Evolutionary conservation across 371 early-diverging fungal species (phyloP), one percentile per base, ranked within the genome.

Genomic region (Rhizopus microsporus): DNA sequence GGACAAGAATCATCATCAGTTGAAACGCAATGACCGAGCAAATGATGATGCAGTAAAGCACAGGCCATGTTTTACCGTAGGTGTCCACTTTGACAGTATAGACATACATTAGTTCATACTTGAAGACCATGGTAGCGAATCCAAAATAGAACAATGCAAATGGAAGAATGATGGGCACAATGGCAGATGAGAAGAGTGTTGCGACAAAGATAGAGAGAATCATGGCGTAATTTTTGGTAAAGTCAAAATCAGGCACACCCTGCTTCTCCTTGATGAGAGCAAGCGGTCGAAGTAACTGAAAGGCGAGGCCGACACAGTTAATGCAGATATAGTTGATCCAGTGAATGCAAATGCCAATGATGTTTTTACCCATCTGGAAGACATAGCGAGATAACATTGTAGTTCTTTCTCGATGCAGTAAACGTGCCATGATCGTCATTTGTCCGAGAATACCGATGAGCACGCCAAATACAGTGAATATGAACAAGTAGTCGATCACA

Each of bases 321-420:
- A 88, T 74, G 43, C 86, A 84, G 13, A 87, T 76, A 59, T 87
- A 89, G 34, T 83, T 80, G 38, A 88, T 87, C 90, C 90, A 90
- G 65, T 89, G 89, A 6, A 66, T 69, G 7, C 75, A 74, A 2
- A 72, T 67, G 39, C 72, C 72, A 0, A 71, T 64, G 63, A 81
- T 53, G 59, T 79, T 74, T 39, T 69, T 69, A 4, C 74, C 77
- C 17, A 74, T 50, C 43, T 69, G 71, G 4, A 62, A 57, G 6
- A 77, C 23, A 45, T 75, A 69, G 8, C 56, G 45, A 4, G 56
- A 53, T 4, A 72, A 1, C 2, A 38, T 57, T 30, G 51, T 49
- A 45, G 44, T 50, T 16, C 29, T 33, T 10, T 8, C 5, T 49
- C 5, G 44, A 44, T 5, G 7, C 34, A 3, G 32, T 54, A 30